Base-by-base conservation (phyloP, 2,329 filamentous ascomycete species). In the Colletotrichum gloeosporioides region DNA sequence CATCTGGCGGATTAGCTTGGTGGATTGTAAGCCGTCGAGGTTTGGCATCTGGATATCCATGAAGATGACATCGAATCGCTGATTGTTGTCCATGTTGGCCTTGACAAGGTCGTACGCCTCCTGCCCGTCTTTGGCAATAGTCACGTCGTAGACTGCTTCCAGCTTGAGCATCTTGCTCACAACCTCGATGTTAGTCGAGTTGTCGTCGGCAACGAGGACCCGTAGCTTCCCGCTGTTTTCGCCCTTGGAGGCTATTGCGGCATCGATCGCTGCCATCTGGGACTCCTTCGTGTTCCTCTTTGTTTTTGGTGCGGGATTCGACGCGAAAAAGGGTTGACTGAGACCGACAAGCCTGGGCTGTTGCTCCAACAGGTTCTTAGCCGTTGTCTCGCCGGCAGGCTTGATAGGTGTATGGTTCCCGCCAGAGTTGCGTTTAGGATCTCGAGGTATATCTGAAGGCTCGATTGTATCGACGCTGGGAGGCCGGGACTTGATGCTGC, bases 31-130 rank as follows among this genome's bases (percentile, higher is more conserved):
- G 2, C 96, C 96, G 81, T 98, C 96, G 16, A 98, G 90, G 78
- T 97, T 98, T 5, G 96, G 96, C 96, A 98, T 98, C 85, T 95
- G 95, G 9, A 98, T 94, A 80, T 98, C 96, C 96, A 98, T 98
- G 82, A 98, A 97, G 78, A 98, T 96, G 31, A 98, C 89, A 79
- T 98, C 95, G 82, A 96, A 98, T 4, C 90, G 90, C 71, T 90
- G 89, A 69, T 93, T 90, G 32, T 90, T 90, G 66, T 93, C 92
- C 94, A 98, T 97, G 78, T 93, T 94, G 18, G 92, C 92, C 82
- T 95, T 96, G 78, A 98, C 96, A 32, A 94, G 88, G 77, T 98
- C 95, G 75, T 96, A 95, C 0, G 96, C 96, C 85, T 98, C 95
- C 83, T 98, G 95, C 0, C 94, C 94, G 80, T 95, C 94, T 82